These are phyloP conservation scores for Crithidia bombi DNA, from an alignment of 208 protist genomes.

Conservation along the genomic window DNA sequence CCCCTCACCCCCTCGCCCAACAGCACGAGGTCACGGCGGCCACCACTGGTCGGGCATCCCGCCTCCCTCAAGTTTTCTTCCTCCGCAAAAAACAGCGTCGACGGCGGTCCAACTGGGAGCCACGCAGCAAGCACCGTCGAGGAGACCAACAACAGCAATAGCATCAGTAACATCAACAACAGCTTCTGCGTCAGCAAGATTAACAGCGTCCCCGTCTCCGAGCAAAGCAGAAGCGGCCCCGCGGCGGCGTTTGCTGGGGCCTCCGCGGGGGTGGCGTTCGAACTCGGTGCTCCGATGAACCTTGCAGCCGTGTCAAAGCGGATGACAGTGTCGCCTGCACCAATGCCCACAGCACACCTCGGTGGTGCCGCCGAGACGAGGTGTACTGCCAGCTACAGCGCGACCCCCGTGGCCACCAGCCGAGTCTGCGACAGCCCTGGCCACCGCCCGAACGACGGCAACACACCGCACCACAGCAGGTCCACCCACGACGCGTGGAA, in stretches of 20 bases:
- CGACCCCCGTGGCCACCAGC: too few relatives aligned
- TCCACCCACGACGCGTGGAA: not conserved
- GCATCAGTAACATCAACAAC: not conserved
- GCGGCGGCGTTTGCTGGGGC: not conserved
- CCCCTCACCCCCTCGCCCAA: too few relatives aligned
- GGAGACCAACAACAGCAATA: not conserved
- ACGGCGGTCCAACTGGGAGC: too few relatives aligned
- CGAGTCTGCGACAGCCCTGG: not conserved
- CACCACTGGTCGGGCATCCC: not conserved
- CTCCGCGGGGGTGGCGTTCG: not conserved
- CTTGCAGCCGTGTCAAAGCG: not conserved
- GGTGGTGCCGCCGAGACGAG: too few relatives aligned
- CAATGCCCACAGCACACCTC: too few relatives aligned
- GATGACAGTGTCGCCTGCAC: not conserved
- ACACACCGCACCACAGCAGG: not conserved
- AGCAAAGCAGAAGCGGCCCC: too few relatives aligned
- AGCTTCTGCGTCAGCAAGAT: not conserved
- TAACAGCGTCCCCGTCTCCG: not conserved
- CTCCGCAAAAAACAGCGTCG: not conserved
- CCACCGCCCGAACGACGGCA: not conserved
- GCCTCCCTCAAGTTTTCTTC: not conserved
- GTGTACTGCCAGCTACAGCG: too few relatives aligned
- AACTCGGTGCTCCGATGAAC: not conserved
- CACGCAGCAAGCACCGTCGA: not conserved
- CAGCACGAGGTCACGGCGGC: not conserved